These are phyloP conservation scores for Pseudopediastrum boryanum DNA, from an alignment of 139 green algal species.

Conservation along the genomic window DNA sequence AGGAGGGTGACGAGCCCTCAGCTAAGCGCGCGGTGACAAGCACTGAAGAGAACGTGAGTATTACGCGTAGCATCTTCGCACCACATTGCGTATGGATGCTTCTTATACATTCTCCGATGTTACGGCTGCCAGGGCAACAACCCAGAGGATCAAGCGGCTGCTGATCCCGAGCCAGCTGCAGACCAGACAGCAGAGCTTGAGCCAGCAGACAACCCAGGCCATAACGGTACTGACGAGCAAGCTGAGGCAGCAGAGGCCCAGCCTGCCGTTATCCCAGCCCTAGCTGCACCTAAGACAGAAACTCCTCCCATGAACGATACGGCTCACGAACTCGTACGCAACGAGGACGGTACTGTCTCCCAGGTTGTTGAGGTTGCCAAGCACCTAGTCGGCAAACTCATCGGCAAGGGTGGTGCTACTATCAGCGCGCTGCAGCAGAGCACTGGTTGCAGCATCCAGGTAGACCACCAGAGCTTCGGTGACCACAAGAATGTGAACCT, in stretches of 20 bases:
- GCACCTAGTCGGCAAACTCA: constrained; percentile 82
- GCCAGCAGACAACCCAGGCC: not conserved
- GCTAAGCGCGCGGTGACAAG: too few relatives aligned
- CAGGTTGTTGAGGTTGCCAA: constrained; percentile 31
- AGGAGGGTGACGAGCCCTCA: too few relatives aligned
- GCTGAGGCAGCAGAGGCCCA: constrained; percentile 3
- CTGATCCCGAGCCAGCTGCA: constrained; percentile 11
- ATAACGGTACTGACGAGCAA: constrained; percentile 11
- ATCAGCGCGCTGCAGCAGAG: constrained; percentile 83
- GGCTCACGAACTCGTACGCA: not conserved
- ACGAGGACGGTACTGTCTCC: constrained; percentile 31
- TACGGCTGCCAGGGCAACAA: too few relatives aligned
- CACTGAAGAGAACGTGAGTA: too few relatives aligned
- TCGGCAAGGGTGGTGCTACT: constrained; percentile 85
- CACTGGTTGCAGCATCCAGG: constrained; percentile 75
- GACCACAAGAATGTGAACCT: constrained; percentile 82
- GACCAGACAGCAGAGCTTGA: not conserved
- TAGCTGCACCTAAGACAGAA: not conserved
- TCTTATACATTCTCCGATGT: too few relatives aligned
- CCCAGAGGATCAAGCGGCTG: constrained; percentile 6
- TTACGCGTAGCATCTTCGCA: too few relatives aligned
- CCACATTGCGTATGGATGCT: too few relatives aligned
- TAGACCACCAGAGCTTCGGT: constrained; percentile 67
- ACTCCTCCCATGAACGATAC: not conserved
- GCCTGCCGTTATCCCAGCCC: not conserved